Evolutionary conservation across 176 grass and related monocot genomes (phyloP), one percentile per base, ranked within the genome.

Genomic region (Aegilops tauschii): DNA sequence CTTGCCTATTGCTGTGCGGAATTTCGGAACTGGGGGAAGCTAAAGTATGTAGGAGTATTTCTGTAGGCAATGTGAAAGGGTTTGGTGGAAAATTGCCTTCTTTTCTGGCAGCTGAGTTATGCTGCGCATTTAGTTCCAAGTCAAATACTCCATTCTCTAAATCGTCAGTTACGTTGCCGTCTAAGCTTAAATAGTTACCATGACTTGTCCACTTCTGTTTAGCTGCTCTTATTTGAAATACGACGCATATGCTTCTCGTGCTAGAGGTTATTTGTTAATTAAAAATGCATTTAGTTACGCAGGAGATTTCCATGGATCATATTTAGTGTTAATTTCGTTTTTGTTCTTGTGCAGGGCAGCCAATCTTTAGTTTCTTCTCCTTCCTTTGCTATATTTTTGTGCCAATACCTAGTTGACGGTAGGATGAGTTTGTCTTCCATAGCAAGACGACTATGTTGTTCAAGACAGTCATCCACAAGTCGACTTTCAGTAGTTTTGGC

Each of bases 401-500:
- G 12, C 7, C 70, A 65, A 44, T 12, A 67, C 56, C 1, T 65
- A 28, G 21, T 5, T 80, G 20, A n/a, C 18, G 63, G 69, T 88
- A 91, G 44, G 61, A 95, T 95, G 93, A 89, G 58, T 73, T 42
- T 92, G 29, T 76, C 21, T 35, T 65, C 63, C 40, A n/a, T 82
- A 18, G 72, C 87, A 75, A 90, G 89, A 72, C 70, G 66, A 25
- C 66, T 93, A 78, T 58, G 40, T 87, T 58, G 40, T 87, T 77
- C 84, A 40, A 83, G 65, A 45, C 21, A 49, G 2, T 71, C 78
- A 17, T 89, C 61, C n/a, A 83, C 32, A 0, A 68, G 39, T 87
- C 47, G 37, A 28, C 9, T 73, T 70, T 65, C 82, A 27, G 44
- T 56, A 58, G 5, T 86, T 66, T 88, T 50, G 25, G 30, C 56